These are phyloP conservation scores for Castanea crenata DNA, from an alignment of 306 rosid species.

Conservation along the genomic window DNA sequence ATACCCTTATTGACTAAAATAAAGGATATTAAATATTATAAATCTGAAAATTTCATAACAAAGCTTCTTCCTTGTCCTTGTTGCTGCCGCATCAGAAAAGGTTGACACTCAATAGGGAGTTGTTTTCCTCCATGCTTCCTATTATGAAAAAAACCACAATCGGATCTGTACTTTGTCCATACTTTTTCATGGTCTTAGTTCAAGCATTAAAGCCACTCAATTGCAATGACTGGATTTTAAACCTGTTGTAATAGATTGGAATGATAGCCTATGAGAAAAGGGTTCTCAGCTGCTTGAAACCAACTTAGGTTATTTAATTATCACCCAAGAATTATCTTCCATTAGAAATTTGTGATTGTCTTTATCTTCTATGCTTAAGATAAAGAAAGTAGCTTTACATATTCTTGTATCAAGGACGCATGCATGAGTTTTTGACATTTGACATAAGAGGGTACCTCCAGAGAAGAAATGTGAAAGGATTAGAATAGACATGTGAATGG, in stretches of 20 bases:
- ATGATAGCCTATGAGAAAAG: background rate
- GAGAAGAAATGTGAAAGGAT: background rate
- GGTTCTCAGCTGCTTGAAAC: slow-evolving; percentile 5
- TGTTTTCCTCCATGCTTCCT: background rate
- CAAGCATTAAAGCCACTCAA: background rate
- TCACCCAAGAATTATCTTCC: background rate
- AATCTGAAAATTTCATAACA: too few species aligned
- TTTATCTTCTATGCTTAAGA: background rate
- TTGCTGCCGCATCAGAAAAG: background rate
- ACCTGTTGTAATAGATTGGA: background rate
- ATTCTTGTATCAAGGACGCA: background rate
- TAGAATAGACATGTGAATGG: background rate
- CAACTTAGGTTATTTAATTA: background rate
- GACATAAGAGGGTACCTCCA: background rate
- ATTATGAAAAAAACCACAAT: background rate
- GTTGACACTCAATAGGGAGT: background rate
- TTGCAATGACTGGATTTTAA: background rate
- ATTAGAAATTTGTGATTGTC: slow-evolving; percentile 1
- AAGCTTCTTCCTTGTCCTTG: too few species aligned
- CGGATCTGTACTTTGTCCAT: background rate
- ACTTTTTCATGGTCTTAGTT: background rate
- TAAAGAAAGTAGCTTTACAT: slow-evolving; percentile 5
- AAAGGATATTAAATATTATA: too few species aligned
- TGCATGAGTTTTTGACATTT: background rate
- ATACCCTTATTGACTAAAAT: too few species aligned